Evolutionary conservation across 2,329 filamentous ascomycete species (phyloP).

Genomic region (Xylariaceae sp.): DNA sequence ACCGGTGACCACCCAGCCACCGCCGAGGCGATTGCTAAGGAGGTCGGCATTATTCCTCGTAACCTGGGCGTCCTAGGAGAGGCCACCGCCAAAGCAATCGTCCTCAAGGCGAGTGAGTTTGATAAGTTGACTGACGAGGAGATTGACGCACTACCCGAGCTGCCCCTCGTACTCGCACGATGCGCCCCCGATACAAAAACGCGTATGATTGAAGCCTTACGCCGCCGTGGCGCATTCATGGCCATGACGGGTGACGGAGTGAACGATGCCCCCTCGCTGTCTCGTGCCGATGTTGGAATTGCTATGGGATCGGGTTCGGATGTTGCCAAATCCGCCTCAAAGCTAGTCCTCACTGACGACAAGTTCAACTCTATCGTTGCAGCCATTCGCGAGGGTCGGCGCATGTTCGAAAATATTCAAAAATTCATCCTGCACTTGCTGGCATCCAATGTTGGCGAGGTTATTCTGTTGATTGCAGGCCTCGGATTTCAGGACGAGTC

Average conservation of each 20-base stretch:
- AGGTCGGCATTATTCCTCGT: slow-evolving; percentile 70
- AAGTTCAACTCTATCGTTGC: slow-evolving; percentile 84
- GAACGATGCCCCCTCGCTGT: slow-evolving; percentile 78
- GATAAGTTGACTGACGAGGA: slow-evolving; percentile 70
- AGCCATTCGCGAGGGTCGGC: slow-evolving; percentile 74
- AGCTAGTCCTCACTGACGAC: slow-evolving; percentile 80
- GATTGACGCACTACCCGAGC: slow-evolving; percentile 67
- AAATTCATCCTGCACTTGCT: slow-evolving; percentile 80
- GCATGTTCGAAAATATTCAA: slow-evolving; percentile 86
- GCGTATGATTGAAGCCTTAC: slow-evolving; percentile 83
- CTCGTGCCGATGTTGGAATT: slow-evolving; percentile 77
- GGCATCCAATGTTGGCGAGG: slow-evolving; percentile 77
- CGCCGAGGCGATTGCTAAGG: slow-evolving; percentile 69
- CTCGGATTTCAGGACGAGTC: slow-evolving; percentile 71
- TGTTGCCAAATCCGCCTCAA: slow-evolving; percentile 76
- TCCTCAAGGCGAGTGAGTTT: slow-evolving; percentile 73
- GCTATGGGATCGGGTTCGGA: slow-evolving; percentile 87
- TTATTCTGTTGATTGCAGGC: slow-evolving; percentile 73
- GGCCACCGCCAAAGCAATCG: slow-evolving; percentile 60
- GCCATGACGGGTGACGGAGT: slow-evolving; percentile 89
- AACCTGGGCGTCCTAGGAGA: slow-evolving; percentile 56
- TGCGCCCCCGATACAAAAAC: slow-evolving; percentile 84
- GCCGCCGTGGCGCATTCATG: slow-evolving; percentile 68
- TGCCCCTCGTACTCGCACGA: slow-evolving; percentile 77
- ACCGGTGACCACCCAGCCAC: slow-evolving; percentile 79